Percentiles rank a stretch among this genome's conserved stretches.
These are phyloP conservation scores for Aspergillus fumigatiaffinis DNA, from an alignment of 2,329 filamentous ascomycete genomes.

Conservation along the genomic window DNA sequence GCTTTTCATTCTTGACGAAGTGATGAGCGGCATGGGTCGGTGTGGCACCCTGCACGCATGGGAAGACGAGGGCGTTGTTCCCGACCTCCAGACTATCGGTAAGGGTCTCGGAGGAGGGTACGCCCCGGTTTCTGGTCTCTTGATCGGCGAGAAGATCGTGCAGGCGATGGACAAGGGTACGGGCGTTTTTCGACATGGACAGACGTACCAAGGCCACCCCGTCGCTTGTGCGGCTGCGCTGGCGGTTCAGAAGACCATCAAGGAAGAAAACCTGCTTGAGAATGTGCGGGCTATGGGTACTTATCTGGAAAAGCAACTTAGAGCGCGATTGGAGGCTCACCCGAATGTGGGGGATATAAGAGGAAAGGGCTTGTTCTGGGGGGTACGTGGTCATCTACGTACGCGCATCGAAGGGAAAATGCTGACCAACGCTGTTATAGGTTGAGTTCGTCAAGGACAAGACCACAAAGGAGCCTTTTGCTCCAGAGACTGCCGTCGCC, in stretches of 20 bases:
- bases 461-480: constrained; percentile 52
- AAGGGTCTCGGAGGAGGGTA: constrained; percentile 59
- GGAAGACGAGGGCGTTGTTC: constrained; percentile 55
- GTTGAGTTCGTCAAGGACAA: constrained; percentile 59
- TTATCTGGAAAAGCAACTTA: constrained; percentile 41
- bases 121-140: constrained; percentile 51
- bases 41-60: constrained; percentile 57
- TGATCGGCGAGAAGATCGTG: constrained; percentile 49
- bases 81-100: constrained; percentile 58
- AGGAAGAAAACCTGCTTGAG: constrained; percentile 53
- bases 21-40: constrained; percentile 64
- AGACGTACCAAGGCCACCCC: constrained; percentile 60
- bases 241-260: constrained; percentile 59
- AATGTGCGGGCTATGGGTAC: constrained; percentile 56
- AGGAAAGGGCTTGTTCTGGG: constrained; percentile 58
- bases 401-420: neutral
- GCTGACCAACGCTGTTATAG: constrained; percentile 10
- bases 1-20: constrained; percentile 73
- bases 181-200: constrained; percentile 53
- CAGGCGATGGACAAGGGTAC: constrained; percentile 47
- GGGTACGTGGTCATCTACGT: constrained; percentile 40
- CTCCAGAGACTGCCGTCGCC: constrained; percentile 43
- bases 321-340: constrained; percentile 41
- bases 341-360: constrained; percentile 56
- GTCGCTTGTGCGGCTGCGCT: constrained; percentile 56